Evolutionary conservation across 345 rosid species (phyloP).

Genomic region (Gossypium mustelinum): DNA sequence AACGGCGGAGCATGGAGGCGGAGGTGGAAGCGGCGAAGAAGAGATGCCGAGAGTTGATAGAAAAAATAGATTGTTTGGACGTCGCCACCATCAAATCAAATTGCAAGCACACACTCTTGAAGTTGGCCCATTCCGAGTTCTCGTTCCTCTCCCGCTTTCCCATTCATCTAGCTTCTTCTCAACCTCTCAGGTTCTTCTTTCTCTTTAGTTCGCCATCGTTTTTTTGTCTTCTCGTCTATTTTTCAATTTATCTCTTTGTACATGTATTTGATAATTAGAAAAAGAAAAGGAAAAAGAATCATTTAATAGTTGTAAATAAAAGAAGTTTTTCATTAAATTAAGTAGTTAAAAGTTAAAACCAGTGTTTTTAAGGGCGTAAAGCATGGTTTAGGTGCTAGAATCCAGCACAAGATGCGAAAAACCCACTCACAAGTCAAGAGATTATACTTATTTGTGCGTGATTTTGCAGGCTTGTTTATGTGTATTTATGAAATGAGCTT

Average conservation of each 20-base stretch:
- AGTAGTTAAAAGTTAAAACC: not conserved
- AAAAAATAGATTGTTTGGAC: constrained; percentile 32
- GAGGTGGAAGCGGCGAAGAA: constrained; percentile 40
- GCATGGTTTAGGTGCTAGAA: not conserved
- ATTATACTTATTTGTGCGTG: not conserved
- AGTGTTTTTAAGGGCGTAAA: not conserved
- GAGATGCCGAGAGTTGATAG: constrained; percentile 48
- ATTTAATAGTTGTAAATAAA: not conserved
- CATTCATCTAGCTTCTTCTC: constrained; percentile 21
- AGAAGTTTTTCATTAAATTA: not conserved
- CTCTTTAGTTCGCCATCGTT: not conserved
- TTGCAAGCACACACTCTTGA: constrained; percentile 63
- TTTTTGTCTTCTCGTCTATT: not conserved
- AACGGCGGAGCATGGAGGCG: constrained; percentile 9
- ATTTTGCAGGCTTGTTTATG: not conserved
- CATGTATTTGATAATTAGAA: not conserved
- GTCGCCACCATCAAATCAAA: constrained; percentile 21
- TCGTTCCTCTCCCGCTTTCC: constrained; percentile 52
- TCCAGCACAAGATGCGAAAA: not conserved
- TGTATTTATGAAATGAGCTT: not conserved
- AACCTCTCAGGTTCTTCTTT: constrained; percentile 46
- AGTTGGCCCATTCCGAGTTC: constrained; percentile 69
- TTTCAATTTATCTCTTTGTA: not conserved
- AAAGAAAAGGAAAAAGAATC: no score
- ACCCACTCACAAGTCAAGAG: not conserved